phyloP scores from a whole-genome alignment of 306 rosid species.

The Lathyrus aphaca region DNA sequence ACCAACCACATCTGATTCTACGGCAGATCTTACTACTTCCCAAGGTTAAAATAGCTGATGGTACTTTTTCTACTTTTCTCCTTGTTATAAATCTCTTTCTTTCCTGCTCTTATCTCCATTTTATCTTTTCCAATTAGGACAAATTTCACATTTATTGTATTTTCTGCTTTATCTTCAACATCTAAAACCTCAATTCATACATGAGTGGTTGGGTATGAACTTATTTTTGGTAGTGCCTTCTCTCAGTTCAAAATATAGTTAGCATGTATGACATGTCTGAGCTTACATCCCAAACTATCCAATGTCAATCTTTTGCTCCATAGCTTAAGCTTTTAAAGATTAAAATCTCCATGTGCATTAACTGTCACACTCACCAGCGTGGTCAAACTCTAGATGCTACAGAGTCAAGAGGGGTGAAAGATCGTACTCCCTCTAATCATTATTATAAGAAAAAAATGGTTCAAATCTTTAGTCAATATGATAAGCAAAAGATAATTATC shows the following conservation, averaged over 20 bases:
- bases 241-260: slow-evolving; percentile 4
- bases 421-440: background rate
- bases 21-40: too few species aligned
- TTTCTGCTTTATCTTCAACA: background rate
- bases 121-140: background rate
- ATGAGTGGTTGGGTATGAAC: background rate
- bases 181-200: slow-evolving; percentile 9
- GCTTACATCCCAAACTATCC: background rate
- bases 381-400: background rate
- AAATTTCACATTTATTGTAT: background rate
- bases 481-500: too few species aligned
- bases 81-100: background rate
- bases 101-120: slow-evolving; percentile 3
- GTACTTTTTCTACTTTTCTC: background rate
- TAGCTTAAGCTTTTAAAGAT: slow-evolving; percentile 12
- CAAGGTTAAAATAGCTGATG: too few species aligned
- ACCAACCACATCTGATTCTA: too few species aligned
- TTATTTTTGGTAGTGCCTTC: background rate
- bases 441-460: too few species aligned
- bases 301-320: slow-evolving; percentile 4
- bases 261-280: background rate
- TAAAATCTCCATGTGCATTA: slow-evolving; percentile 17
- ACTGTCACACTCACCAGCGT: background rate
- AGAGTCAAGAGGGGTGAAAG: background rate
- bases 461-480: too few species aligned